Conservation (phyloP, 352 stramenopile genomes). For the Phytopythium montanum region DNA sequence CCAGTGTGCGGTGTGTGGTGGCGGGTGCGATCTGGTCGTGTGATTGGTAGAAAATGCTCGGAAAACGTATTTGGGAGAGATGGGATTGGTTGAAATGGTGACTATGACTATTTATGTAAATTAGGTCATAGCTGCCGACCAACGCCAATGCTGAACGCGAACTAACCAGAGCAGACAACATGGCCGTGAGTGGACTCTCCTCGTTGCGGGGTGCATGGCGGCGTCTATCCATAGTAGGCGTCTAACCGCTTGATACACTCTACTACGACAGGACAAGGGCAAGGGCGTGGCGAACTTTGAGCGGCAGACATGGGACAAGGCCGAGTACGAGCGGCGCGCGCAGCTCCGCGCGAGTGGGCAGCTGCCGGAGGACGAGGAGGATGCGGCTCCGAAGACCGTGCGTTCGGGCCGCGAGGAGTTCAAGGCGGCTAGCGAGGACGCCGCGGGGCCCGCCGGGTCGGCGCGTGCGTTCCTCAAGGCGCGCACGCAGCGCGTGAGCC, state of each 20-base stretch:
- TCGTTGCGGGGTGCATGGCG: not conserved
- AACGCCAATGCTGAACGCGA: not conserved
- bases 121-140: not conserved
- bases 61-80: too few species aligned
- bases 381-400: slow-evolving; percentile 62
- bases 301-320: slow-evolving; percentile 81
- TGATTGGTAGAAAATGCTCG: too few species aligned
- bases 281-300: slow-evolving; percentile 74
- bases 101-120: not conserved
- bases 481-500: slow-evolving; percentile 64
- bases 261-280: slow-evolving; percentile 49
- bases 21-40: slow-evolving; percentile 18
- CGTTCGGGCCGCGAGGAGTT: slow-evolving; percentile 77
- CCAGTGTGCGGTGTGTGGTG: not conserved
- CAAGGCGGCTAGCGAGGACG: slow-evolving; percentile 56
- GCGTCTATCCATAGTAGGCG: too few species aligned
- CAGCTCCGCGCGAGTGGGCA: slow-evolving; percentile 68
- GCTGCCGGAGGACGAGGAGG: slow-evolving; percentile 45
- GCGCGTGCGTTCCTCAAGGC: slow-evolving; percentile 78
- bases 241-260: too few species aligned
- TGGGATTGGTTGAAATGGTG: not conserved
- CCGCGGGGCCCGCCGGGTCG: slow-evolving; percentile 57
- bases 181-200: too few species aligned
- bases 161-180: not conserved
- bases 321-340: slow-evolving; percentile 74